Conservation (phyloP, 345 rosid species). For the Brassica incana region DNA sequence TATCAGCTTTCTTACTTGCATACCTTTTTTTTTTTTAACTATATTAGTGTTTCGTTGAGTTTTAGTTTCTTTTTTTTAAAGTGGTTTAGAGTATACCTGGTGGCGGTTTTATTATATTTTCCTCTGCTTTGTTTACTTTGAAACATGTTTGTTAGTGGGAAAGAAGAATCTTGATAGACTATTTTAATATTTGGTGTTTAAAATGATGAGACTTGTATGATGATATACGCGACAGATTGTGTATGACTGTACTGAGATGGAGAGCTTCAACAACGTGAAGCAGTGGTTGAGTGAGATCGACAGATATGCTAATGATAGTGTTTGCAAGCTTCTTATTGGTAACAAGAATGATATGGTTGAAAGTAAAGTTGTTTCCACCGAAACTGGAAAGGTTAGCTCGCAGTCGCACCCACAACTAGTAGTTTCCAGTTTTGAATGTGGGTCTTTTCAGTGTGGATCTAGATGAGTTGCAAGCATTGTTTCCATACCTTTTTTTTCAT, state of each 20-base stretch:
- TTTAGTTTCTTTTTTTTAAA: background rate
- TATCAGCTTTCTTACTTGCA: background rate
- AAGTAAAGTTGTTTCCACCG: constrained; percentile 77
- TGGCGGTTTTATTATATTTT: too few species aligned
- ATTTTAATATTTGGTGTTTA: too few species aligned
- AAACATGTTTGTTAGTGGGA: constrained; percentile 2
- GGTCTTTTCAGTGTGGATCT: constrained; percentile 10
- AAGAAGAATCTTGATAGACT: too few species aligned
- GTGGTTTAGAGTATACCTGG: background rate
- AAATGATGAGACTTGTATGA: too few species aligned
- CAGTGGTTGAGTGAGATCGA: constrained; percentile 88
- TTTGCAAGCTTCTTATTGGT: constrained; percentile 84
- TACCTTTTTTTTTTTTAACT: too few species aligned
- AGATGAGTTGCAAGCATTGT: constrained; percentile 7
- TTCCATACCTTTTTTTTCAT: constrained; percentile 1
- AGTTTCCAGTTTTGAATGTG: background rate
- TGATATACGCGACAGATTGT: too few species aligned
- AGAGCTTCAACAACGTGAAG: constrained; percentile 89
- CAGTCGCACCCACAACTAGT: too few species aligned
- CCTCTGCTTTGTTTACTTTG: too few species aligned
- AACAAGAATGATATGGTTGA: constrained; percentile 82
- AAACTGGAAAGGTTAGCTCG: constrained; percentile 68
- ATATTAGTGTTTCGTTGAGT: background rate
- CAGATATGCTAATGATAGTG: constrained; percentile 84
- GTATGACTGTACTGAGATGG: constrained; percentile 84